Base-by-base conservation (phyloP, 1,284 basidiomycete species). In the Trametes sp. region DNA sequence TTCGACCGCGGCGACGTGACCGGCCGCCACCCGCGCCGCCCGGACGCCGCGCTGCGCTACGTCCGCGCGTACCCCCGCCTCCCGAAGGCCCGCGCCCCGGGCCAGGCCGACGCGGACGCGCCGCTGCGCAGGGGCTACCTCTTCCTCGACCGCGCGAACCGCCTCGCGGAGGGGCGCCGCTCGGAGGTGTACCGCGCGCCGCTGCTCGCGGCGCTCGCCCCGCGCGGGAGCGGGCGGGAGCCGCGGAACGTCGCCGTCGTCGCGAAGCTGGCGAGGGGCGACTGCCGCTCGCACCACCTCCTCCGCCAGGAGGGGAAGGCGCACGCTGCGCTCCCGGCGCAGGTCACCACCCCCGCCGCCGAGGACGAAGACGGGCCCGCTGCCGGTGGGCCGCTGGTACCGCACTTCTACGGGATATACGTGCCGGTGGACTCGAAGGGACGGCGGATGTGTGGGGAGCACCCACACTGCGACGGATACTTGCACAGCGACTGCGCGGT, bases 341-440 rank as follows among this genome's bases (percentile, higher is more conserved):
- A 46, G 9, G 11, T 26, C 2, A 45, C 55, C 10, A 67, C 63
- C 1, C 62, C 71, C 1, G 24, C 46, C 2, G 58, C 73, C 55
- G 64, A 76, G 29, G 44, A 59, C 9, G 64, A 70, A 16, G 81
- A 82, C 63, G 5, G 57, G n/a, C n/a, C n/a, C n/a, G n/a, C n/a
- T n/a, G n/a, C n/a, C n/a, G n/a, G n/a, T n/a, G n/a, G n/a, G 59
- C 16, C 84, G 0, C 65, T 85, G 31, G 80, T 83, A 6, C 84
- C 85, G 16, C 82, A 82, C 68, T 86, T 81, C 67, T 86, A 82
- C 66, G 84, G 85, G 1, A 82, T 81, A 67, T 86, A 86, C 69
- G 70, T 75, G 8, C 79, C 80, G 1, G 10, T 53, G 31, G 28
- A 23, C 23, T 11, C 26, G 24, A 29, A 65, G 48, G 63, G 67